Base-by-base conservation (phyloP, 106 monocot genomes). In the Phalaenopsis equestris region DNA sequence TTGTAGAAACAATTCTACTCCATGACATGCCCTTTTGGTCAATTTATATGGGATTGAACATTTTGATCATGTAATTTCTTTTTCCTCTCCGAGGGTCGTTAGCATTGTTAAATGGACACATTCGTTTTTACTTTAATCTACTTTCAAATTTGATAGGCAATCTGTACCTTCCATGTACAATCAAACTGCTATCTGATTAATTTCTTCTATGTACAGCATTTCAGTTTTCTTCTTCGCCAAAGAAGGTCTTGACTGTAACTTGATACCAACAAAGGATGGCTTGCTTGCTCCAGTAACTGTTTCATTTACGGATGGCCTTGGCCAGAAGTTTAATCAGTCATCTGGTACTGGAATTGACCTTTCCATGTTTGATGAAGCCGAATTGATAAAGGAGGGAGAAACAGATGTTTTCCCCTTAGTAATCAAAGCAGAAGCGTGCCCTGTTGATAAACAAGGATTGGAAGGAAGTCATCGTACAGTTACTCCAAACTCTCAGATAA, bases 211-310 rank as follows among this genome's bases (percentile, higher is more conserved):
- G 72, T 45, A 67, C 93, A 93, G 93, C 82, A 85, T 93, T 47
- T 89, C 84, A 39, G 75, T 93, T 64, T 19, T 81, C 74, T 93
- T 89, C 83, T 93, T 93, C 83, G 90, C 93, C 57, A 89, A 89
- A 77, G 93, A 93, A 87, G 89, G 80, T 8, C 43, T 82, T 45
- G 79, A 89, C 4, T 87, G 89, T 55, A 86, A 75, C 42, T 67
- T 91, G 10, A 77, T 75, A 17, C 41, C 84, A 24, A 86, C 77
- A 72, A 86, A 86, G 72, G 84, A 80, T 19, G 77, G 68, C 48
- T 41, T 88, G 80, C 67, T 82, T 42, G 61, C 74, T 49, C 89
- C 90, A 41, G 57, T 89, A 21, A 89, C 82, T 5, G 79, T 90
- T 56, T 48, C 90, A 8, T 93, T 93, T 55, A 80, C 83, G 43